Evolutionary conservation across 2,329 filamentous ascomycete species (phyloP).

Genomic region (Westerdykella sp.): DNA sequence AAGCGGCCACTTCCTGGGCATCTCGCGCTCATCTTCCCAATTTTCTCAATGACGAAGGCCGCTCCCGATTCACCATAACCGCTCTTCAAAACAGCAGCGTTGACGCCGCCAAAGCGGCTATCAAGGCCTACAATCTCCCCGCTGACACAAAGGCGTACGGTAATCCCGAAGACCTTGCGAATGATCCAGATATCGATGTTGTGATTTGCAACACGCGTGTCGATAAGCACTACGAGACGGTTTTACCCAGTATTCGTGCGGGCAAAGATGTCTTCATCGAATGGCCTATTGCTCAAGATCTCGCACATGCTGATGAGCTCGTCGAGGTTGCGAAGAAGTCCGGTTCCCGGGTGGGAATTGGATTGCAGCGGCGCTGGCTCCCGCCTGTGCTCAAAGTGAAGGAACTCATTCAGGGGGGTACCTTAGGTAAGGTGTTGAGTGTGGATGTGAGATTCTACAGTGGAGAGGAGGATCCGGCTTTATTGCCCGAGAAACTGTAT

Average conservation of each 20-base stretch:
- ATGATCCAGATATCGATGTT: constrained; percentile 40
- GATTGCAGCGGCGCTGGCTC: constrained; percentile 41
- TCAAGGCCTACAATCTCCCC: constrained; percentile 36
- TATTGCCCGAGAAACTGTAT: constrained; percentile 22
- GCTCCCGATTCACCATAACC: constrained; percentile 38
- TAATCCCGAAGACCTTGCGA: constrained; percentile 36
- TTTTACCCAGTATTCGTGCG: constrained; percentile 35
- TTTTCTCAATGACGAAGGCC: constrained; percentile 16
- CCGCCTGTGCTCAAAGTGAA: constrained; percentile 39
- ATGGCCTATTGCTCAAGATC: constrained; percentile 42
- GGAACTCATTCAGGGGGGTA: constrained; percentile 34
- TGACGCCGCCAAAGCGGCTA: constrained; percentile 38
- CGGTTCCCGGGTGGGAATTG: constrained; percentile 41
- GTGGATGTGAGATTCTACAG: constrained; percentile 18
- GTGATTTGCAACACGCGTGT: constrained; percentile 39
- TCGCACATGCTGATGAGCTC: constrained; percentile 39
- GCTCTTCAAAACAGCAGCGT: constrained; percentile 44
- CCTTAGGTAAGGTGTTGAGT: constrained; percentile 40
- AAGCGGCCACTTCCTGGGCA: constrained; percentile 26
- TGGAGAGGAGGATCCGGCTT: constrained; percentile 13
- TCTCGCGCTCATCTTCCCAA: constrained; percentile 33
- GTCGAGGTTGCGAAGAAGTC: constrained; percentile 34
- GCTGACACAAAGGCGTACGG: constrained; percentile 41
- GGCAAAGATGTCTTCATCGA: constrained; percentile 46
- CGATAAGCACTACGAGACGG: constrained; percentile 36